Base-by-base conservation (phyloP, 2,329 filamentous ascomycete species). In the Fusarium albosuccineum region DNA sequence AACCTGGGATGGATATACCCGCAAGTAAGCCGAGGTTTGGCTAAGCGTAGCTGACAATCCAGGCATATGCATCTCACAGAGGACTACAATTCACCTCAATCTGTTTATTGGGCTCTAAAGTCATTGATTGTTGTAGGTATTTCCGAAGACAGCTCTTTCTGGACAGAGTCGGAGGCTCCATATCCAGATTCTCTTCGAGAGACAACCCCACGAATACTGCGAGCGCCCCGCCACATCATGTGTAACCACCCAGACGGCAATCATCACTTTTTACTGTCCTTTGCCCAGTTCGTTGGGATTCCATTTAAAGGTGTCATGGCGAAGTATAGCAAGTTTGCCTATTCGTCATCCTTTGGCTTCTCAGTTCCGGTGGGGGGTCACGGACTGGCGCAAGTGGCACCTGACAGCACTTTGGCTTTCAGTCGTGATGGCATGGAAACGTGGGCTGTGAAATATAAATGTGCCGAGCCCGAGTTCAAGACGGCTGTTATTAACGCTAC, bases 1-100 rank as follows among this genome's bases (percentile, higher is more conserved):
- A 48, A 48, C 16, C 33, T 48, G 14, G 45, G 45, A 1, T 48
- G 45, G 45, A 48, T 9, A 48, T 48, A 48, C 5, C 45, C 45
- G 45, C 34, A 9, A 36, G 45, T 14, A 6, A 5, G 9, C 29
- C 7, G 2, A 33, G 10, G 16, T 10, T 48, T 16, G 5, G 4
- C 79, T 0, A 59, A 66, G 0, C 79, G 80, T 2, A 2, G 10
- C 49, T 59, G n/a, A 62, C 46, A 57, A 29, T 7, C 9, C 16
- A 44, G 37, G 10, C 17, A 86, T 86, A 85, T 85, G 80, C 86
- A 82, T 64, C 79, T 86, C 76, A 77, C 77, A 52, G 85, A 87
- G 69, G 82, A 85, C 62, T 86, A 87, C 72, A 86, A 86, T 69
- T 86, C 84, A 1, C 83, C 84, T 0, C 84, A 86, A 62, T 86